Evolutionary conservation across 345 rosid species (phyloP), one percentile per base, ranked within the genome.

Genomic region (Gossypium ekmanianum): DNA sequence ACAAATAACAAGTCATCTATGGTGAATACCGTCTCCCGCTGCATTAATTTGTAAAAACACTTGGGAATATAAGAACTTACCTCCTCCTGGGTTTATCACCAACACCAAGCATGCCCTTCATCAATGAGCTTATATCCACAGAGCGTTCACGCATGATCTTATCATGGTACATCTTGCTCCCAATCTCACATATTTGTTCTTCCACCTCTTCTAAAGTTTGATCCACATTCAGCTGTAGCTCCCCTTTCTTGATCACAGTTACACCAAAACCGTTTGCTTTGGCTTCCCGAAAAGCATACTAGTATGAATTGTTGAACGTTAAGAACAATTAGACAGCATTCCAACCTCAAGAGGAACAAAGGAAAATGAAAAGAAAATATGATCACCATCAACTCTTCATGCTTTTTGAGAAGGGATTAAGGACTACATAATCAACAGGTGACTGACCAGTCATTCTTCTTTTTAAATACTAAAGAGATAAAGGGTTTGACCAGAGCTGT

Each of bases 241-340:
- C 93, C 44, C 91, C 92, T 83, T 84, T 86, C 86, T 88, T 88
- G 41, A 92, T 86, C 61, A 94, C 92, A 22, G 98, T 94, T 43
- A 94, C 94, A 71, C 89, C 79, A 48, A 92, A 94, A 44, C 93
- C 94, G 65, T 85, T 94, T 44, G 87, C 93, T 83, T 89, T 94
- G 79, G 97, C 97, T 81, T 92, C 96, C 75, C 97, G 80, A 79
- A 83, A 89, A 64, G 94, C 87, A 81, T 94, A 96, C 98, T 94
- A 65, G 75, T 9, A 71, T 1, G 17, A n/a, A 45, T 71, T 29
- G 61, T 45, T 6, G 65, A 72, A n/a, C 54, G 59, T 76, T 61
- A 69, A 27, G 7, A 29, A 44, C 50, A 75, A 1, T 52, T 27
- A 29, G 24, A 29, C 18, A 74, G 29, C 16, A 29, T 63, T 17